Evolutionary conservation across 495 filamentous ascomycete genomes (phyloP), one percentile per base, ranked within the genome.

Genomic region (Opeltia flavorubescens): DNA sequence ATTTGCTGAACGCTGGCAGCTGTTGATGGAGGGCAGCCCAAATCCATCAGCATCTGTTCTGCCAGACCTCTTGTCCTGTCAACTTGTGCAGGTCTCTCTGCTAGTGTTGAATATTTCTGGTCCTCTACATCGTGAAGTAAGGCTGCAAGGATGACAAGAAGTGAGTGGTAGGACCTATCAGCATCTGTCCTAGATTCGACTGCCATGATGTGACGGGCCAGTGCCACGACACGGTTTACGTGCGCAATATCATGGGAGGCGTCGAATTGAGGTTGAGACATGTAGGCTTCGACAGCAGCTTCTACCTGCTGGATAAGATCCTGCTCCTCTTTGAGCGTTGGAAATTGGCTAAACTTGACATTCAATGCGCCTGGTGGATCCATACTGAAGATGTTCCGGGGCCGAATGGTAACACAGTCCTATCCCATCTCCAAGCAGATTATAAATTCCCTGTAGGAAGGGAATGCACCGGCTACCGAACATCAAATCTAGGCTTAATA

Each of bases 211-310:
- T 71, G 68, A 42, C 76, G 71, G n/a, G 86, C 74, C 6, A 94
- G 74, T 12, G 72, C 63, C 5, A 84, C 64, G 26, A 96, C 89
- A 31, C 91, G 81, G 46, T 78, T 61, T 48, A 95, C 82, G 61
- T 96, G 89, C 31, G 68, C 61, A 64, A 78, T 87, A 66, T 93
- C 82, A 66, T 95, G 91, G 5, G 84, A 89, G 18, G 76, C 74
- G 63, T 95, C 91, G 64, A 85, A 84, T 1, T 18, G 36, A 4
- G 38, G 33, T 38, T 71, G 64, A 31, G 76, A 66, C 88, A 95
- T 95, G 71, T 82, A 88, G 9, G 64, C 54, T 50, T 71, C 64
- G 31, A 45, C 9, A 57, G 9, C 7, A 57, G 35, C 11, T 28
- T 47, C 39, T 24, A 31, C 23, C 28, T 12, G 30, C 21, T 18